Base-by-base conservation (phyloP, 768 basidiomycete genomes). In the Termitomyces sp. region DNA sequence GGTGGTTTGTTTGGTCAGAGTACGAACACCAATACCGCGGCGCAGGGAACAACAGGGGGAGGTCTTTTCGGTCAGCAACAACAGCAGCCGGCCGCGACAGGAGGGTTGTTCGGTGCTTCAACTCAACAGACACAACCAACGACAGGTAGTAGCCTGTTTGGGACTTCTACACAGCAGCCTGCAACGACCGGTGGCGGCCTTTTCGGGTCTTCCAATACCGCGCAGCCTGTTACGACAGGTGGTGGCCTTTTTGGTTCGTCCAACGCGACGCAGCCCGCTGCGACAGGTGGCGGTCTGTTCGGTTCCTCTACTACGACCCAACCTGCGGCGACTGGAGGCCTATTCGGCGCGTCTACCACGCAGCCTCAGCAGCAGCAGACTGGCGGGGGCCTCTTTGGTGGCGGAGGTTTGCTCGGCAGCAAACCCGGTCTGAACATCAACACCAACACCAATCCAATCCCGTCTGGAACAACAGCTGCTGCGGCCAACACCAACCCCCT, bases 171-270 rank as follows among this genome's bases (percentile, higher is more conserved):
- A 3, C 51, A 60, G 36, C 72, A 58, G 55, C 62, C 53, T 35
- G 56, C 55, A 44, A 47, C 61, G 28, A 53, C 63, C 20, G 55
- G 65, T 8, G 60, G 63, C 3, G 62, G 69, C 16, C 56, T 76
- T 38, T 77, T 78, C 41, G 73, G 71, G 8, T 63, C 56, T 53
- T 63, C 63, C 35, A 63, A 57, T 18, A 55, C 62, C 28, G 52
- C 61, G 33, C 59, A 61, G 54, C 58, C 59, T 63, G 48, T 67
- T 63, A 46, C 67, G 58, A 41, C 65, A 60, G 61, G 63, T 13
- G 65, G 65, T 22, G 57, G 68, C n/a, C 45, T 74, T 35, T 78
- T 78, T 55, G 71, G 72, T n/a, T 52, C 54, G 43, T 20, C 63
- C 9, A 50, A 13, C 11, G 28, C 30, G 38, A 55, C 52, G 50